A percentile compares a stretch with the other conserved stretches of the same genome.
Evolutionary conservation across 129 eudicot genomes (phyloP).

Genomic region (Saposhnikovia divaricata): DNA sequence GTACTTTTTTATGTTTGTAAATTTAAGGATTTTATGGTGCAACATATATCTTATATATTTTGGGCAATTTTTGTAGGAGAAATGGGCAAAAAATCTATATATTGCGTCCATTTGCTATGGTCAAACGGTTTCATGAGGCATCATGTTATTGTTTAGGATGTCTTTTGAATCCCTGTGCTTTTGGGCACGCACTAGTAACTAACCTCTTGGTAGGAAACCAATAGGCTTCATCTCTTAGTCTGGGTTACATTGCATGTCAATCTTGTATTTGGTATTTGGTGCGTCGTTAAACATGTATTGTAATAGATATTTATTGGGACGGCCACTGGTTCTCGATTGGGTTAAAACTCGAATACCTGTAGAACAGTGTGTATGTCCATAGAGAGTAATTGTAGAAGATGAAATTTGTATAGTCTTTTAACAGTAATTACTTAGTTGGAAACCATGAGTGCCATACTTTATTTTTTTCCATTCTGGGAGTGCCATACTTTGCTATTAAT

Average conservation of each 20-base stretch:
- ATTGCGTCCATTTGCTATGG: conserved; percentile 84
- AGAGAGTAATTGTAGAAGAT: not conserved
- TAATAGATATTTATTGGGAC: not conserved
- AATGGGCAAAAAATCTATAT: conserved; percentile 81
- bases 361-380: not conserved
- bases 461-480: too few relatives aligned
- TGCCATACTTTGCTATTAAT: too few relatives aligned
- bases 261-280: not conserved
- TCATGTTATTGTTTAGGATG: conserved; percentile 7
- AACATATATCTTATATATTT: not conserved
- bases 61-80: conserved; percentile 56
- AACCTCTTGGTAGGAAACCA: conserved; percentile 3
- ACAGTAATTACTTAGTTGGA: not conserved
- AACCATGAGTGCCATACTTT: not conserved
- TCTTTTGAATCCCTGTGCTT: not conserved
- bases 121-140: conserved; percentile 68
- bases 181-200: not conserved
- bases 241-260: not conserved
- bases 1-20: not conserved
- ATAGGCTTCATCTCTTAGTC: not conserved
- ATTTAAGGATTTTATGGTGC: not conserved
- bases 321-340: not conserved
- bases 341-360: not conserved
- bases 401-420: not conserved
- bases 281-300: not conserved